Evolutionary conservation across 768 basidiomycete species (phyloP), one percentile per base, ranked within the genome.

Genomic region (Lactarius pseudohatsudake): DNA sequence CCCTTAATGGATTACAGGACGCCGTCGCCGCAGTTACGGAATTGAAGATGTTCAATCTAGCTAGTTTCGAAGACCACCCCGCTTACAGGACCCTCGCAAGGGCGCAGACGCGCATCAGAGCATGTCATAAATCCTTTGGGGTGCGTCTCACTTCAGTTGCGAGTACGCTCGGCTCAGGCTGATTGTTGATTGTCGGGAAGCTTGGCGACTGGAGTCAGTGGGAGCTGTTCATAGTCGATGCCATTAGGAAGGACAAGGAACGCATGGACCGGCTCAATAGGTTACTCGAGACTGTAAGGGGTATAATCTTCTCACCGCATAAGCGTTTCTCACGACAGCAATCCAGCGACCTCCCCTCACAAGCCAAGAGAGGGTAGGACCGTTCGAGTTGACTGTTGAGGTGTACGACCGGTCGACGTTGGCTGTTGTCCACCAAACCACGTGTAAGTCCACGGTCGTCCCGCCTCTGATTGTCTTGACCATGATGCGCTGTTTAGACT

Each of bases 181-280:
- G 34, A 62, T 28, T 57, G 34, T 38, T 30, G 18, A 18, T 26
- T 8, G 18, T 20, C 18, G 38, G 18, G 22, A 22, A 66, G 65
- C 60, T 66, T n/a, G 50, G 11, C 2, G 13, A 7, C 22, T 66
- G 65, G 65, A 28, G 4, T 28, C 61, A 57, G n/a, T 58, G 62
- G 47, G 61, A 62, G 40, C 47, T 16, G 10, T 32, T 62, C 20
- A 22, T 66, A 53, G 9, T 11, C 18, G 45, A 58, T 4, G 61
- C 65, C 11, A 55, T 18, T 40, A 26, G 18, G 30, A 62, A 62
- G 18, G 65, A 66, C 57, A 62, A 34, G 30, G 50, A 58, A 7
- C 65, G 61, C n/a, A 66, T 66, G 65, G 57, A 34, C n/a, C n/a
- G 53, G 45, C 65, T 66, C 38, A 66, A 66, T 36, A 54, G 4